These are phyloP conservation scores for Fusarium sp. DNA, from an alignment of 2,329 filamentous ascomycete genomes.

Conservation along the genomic window DNA sequence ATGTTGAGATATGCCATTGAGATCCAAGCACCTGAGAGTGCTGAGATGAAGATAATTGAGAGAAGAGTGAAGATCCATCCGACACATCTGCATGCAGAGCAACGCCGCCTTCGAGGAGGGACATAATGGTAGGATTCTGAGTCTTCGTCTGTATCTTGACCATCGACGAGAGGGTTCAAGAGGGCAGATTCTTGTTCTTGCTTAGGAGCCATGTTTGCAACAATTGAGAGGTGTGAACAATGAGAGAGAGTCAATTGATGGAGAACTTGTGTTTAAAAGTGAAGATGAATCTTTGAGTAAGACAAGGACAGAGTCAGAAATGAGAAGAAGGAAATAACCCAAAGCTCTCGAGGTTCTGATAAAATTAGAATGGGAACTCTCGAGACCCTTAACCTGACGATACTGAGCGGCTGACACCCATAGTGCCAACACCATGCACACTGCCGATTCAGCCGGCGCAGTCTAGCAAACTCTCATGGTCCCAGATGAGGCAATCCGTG, in stretches of 20 bases:
- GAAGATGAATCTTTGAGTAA: neutral
- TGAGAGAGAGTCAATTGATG: neutral
- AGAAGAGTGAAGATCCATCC: slow-evolving; percentile 10
- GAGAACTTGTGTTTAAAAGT: neutral
- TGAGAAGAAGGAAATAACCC: neutral
- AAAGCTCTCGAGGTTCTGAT: neutral
- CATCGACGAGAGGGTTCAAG: slow-evolving; percentile 22
- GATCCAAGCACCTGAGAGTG: slow-evolving; percentile 31
- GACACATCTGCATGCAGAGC: slow-evolving; percentile 27
- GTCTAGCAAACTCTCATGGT: slow-evolving; percentile 10
- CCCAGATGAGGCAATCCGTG: slow-evolving; percentile 13
- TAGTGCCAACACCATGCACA: slow-evolving; percentile 10
- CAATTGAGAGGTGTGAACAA: neutral
- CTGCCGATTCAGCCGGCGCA: slow-evolving; percentile 10
- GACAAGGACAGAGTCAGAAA: neutral
- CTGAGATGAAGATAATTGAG: slow-evolving; percentile 26
- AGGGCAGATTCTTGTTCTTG: slow-evolving; percentile 34
- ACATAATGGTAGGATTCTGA: slow-evolving; percentile 29
- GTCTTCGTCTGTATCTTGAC: slow-evolving; percentile 32
- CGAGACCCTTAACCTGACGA: slow-evolving; percentile 3
- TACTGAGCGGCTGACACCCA: slow-evolving; percentile 8
- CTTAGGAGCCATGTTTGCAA: slow-evolving; percentile 31
- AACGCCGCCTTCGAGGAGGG: slow-evolving; percentile 17
- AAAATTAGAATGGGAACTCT: slow-evolving; percentile 13
- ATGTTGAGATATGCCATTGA: slow-evolving; percentile 34